Evolutionary conservation across 306 rosid species (phyloP), one percentile per base, ranked within the genome.

Genomic region (Cicer arietinum): DNA sequence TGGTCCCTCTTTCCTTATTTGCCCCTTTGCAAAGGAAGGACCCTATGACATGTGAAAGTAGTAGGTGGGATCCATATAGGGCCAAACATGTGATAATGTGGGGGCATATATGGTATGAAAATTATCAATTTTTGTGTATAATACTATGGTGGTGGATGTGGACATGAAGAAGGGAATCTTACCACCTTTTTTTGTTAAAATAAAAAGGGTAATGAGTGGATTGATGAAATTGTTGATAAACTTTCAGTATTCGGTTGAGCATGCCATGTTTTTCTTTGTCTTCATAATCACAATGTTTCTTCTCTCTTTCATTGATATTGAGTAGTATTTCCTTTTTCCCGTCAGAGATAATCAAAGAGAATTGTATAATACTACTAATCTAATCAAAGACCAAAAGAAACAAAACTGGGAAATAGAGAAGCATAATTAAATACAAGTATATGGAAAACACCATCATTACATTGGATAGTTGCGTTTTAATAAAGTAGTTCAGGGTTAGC

Each of bases 201-300:
- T 56, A 78, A 51, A 10, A 46, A 69, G 60, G 16, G 79, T 14
- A 70, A 80, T 77, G 81, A 80, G 81, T 77, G 71, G 81, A 61
- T 78, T 80, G 79, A 80, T 82, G 83, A 80, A 83, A 68, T 80
- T 83, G 71, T 58, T 77, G 71, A 77, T 76, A 71, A 53, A 43
- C 58, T 81, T 81, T 81, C 50, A 81, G 59, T 62, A 79, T 72
- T 72, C n/a, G 44, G 83, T 40, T 63, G 17, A 64, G 80, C 81
- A 76, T 79, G 77, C 69, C 59, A 46, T 75, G 71, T 75, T 83
- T 84, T 82, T 69, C 79, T 64, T 73, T 78, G 75, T 76, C 69
- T 51, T 82, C 60, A 52, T 82, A 73, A 84, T 81, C 69, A 72
- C 84, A 52, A 52, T 77, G 75, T 64, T 48, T 13, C 71, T 48